Evolutionary conservation across 2,329 filamentous ascomycete species (phyloP), one percentile per base, ranked within the genome.

Genomic region (Colletotrichum destructivum): DNA sequence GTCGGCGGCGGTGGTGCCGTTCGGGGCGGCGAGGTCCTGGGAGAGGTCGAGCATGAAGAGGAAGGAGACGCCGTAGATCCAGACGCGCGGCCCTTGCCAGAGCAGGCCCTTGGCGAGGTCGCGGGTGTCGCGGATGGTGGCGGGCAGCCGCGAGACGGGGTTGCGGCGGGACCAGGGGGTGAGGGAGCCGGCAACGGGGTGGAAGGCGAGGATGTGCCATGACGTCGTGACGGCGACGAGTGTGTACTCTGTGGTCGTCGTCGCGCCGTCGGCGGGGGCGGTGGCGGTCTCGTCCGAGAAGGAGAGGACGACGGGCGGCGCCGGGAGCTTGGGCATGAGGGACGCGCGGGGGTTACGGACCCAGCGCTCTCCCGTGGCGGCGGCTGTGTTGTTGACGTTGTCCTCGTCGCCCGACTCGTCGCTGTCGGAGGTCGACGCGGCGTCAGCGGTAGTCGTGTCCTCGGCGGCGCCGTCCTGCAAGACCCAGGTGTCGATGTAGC

Each of bases 1-100:
- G 56, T 69, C 67, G 21, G 71, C 8, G 12, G 51, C 77, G 78
- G 46, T 69, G 78, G 65, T 76, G 66, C 31, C 31, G 31, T 35
- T 35, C 31, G 84, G 81, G 4, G 81, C 79, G 0, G 83, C 79
- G 60, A 96, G 87, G 79, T 98, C 92, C 77, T 89, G 88, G 23
- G 89, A 89, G 40, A 97, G 84, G 80, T 98, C 95, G 72, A 99
- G 90, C 95, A 98, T 98, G 84, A 94, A 95, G 31, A 99, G 82
- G 88, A 95, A 98, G 1, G 89, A 91, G 51, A 90, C 89, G 8
- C 96, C 95, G 78, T 97, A 98, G 23, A 98, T 83, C 94, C 96
- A 98, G 9, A 96, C 82, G 16, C 96, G 89, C 38, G 86, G 85
- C 1, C 92, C 86, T 78, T 97, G 93, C 95, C 96, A 98, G 49